Evolutionary conservation across 2,329 filamentous ascomycete genomes (phyloP).

Genomic region (Thermomyces lanuginosus): DNA sequence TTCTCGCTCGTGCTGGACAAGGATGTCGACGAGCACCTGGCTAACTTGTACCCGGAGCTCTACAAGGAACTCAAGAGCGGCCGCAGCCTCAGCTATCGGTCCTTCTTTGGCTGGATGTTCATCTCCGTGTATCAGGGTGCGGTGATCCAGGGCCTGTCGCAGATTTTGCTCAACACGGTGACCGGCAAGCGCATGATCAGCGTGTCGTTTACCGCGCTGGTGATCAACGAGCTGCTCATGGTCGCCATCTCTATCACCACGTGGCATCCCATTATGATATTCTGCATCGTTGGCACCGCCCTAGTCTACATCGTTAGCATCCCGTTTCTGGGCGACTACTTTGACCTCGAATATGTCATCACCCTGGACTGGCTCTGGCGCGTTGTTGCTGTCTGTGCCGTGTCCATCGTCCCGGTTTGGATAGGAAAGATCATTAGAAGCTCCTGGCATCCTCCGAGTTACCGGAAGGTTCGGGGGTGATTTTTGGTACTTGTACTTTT

Average conservation of each 20-base stretch:
- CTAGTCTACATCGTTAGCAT: slow-evolving; percentile 64
- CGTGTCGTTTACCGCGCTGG: slow-evolving; percentile 78
- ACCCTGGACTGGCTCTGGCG: slow-evolving; percentile 79
- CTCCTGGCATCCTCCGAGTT: slow-evolving; percentile 79
- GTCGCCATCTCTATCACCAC: slow-evolving; percentile 92
- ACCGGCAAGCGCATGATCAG: slow-evolving; percentile 56
- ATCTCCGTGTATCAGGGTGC: slow-evolving; percentile 91
- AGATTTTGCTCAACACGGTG: slow-evolving; percentile 68
- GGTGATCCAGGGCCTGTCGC: slow-evolving; percentile 86
- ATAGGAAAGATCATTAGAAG: slow-evolving; percentile 69
- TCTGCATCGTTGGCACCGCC: slow-evolving; percentile 67
- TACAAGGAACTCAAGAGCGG: slow-evolving; percentile 95
- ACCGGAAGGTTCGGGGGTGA: slow-evolving; percentile 64
- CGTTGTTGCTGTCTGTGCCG: slow-evolving; percentile 59
- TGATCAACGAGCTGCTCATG: slow-evolving; percentile 93
- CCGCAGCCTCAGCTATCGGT: slow-evolving; percentile 72
- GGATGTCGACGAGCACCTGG: slow-evolving; percentile 84
- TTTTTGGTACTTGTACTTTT: no score
- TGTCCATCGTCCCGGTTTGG: slow-evolving; percentile 75
- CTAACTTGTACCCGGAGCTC: slow-evolving; percentile 88
- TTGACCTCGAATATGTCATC: slow-evolving; percentile 64
- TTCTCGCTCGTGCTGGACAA: slow-evolving; percentile 86
- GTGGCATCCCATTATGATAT: slow-evolving; percentile 88
- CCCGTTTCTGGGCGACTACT: slow-evolving; percentile 79
- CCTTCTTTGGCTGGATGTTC: slow-evolving; percentile 92